Percentiles rank a stretch among this genome's conserved stretches.
Conservation (phyloP, 2,329 filamentous ascomycete genomes). For the Ceratocystis cubensis region DNA sequence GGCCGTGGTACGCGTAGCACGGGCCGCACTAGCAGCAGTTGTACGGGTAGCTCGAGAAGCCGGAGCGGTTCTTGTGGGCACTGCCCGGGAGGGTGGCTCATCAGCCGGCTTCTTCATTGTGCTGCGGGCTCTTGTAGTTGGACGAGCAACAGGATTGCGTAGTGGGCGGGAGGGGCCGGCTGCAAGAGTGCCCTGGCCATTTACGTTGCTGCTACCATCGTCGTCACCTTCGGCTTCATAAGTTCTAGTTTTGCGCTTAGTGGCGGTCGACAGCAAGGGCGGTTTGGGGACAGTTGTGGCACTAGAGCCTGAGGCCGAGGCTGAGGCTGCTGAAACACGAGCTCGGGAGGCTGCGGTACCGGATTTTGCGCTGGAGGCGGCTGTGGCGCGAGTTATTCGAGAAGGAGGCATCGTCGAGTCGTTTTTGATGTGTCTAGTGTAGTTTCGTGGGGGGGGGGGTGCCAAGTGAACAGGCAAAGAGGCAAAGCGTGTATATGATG, state of each 20-base stretch:
- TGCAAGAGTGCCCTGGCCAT: constrained; percentile 31
- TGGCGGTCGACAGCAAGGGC: constrained; percentile 18
- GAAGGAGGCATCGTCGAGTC: neutral
- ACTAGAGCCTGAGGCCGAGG: constrained; percentile 3
- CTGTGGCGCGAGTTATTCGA: constrained; percentile 20
- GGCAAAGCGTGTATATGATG: neutral
- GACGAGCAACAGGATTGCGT: neutral
- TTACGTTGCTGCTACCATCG: constrained; percentile 29
- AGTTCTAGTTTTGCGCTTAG: constrained; percentile 38
- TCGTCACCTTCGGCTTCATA: constrained; percentile 43
- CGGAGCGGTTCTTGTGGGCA: constrained; percentile 22
- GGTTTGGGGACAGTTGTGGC: neutral
- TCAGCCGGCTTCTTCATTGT: constrained; percentile 12
- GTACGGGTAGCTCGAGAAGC: constrained; percentile 24
- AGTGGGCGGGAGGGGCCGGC: neutral
- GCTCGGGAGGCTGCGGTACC: constrained; percentile 39
- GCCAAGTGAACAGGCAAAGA: neutral
- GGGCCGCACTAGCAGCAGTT: constrained; percentile 28
- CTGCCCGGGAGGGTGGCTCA: constrained; percentile 33
- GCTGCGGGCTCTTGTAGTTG: neutral
- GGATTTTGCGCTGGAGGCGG: constrained; percentile 30
- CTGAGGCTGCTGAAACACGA: constrained; percentile 28
- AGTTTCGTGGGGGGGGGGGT: neutral
- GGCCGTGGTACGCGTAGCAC: constrained; percentile 21
- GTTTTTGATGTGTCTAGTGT: neutral